These are phyloP conservation scores for Leccinum solheimii DNA, from an alignment of 1,284 basidiomycete species.

Conservation along the genomic window DNA sequence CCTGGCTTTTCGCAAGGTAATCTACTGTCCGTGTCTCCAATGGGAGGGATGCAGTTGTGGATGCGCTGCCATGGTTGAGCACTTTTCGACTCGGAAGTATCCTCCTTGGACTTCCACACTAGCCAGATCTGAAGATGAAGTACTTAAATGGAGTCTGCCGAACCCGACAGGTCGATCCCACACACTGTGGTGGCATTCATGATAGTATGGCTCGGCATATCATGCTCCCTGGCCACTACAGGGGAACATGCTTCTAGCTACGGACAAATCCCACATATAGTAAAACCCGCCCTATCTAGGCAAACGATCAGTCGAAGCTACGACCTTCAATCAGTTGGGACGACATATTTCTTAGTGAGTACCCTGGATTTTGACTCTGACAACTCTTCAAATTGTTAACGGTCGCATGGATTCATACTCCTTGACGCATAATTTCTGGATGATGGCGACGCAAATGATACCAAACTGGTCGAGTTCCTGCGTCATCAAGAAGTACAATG, in stretches of 20 bases:
- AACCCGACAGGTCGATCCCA: too few relatives aligned
- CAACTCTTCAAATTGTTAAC: not conserved
- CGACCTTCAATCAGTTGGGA: not conserved
- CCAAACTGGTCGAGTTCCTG: not conserved
- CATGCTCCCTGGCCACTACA: not conserved
- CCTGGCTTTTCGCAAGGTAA: not conserved
- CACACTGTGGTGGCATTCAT: too few relatives aligned
- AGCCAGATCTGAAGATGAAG: not conserved
- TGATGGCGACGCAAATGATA: not conserved
- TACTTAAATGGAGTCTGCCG: too few relatives aligned
- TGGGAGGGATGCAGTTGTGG: not conserved
- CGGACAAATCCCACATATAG: too few relatives aligned
- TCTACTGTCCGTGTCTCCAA: too few relatives aligned
- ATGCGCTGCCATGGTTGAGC: not conserved
- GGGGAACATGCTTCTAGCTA: not conserved
- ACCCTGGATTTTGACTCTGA: not conserved
- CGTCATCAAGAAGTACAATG: not conserved
- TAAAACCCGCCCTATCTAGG: too few relatives aligned
- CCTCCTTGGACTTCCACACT: not conserved
- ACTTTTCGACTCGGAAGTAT: not conserved
- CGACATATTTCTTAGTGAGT: not conserved
- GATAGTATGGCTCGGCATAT: too few relatives aligned
- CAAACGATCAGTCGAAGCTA: not conserved
- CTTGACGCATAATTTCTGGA: not conserved
- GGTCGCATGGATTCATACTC: not conserved